Conservation (phyloP, 441 rosid species). For the Syzygium syzygioides region DNA sequence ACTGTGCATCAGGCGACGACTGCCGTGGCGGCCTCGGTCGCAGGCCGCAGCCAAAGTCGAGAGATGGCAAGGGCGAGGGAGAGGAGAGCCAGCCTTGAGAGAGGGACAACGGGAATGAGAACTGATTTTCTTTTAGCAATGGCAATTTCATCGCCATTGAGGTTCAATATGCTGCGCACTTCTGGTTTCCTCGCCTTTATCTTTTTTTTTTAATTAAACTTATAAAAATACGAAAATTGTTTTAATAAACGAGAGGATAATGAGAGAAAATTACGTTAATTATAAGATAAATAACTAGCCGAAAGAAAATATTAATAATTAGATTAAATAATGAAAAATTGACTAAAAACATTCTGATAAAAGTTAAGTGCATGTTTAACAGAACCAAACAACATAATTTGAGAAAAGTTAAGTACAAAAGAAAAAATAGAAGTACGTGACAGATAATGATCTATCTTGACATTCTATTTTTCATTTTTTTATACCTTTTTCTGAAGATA, state of each 20-base stretch:
- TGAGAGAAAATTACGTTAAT: not conserved
- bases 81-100: not conserved
- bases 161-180: not conserved
- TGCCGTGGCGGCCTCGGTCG: not conserved
- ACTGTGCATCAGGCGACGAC: not conserved
- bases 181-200: not conserved
- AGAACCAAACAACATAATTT: not conserved
- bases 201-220: not conserved
- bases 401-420: not conserved
- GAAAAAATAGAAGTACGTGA: not conserved
- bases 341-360: not conserved
- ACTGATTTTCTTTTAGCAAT: not conserved
- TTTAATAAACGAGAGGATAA: not conserved
- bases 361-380: too few species aligned
- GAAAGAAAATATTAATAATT: not conserved
- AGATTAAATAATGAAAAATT: not conserved
- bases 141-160: not conserved
- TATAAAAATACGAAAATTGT: not conserved
- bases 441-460: not conserved
- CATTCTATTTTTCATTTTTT: not conserved
- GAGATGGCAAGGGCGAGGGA: not conserved
- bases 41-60: not conserved
- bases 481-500: not conserved
- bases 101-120: not conserved
- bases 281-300: not conserved